phyloP scores from a whole-genome alignment of 139 green algal genomes.

The Auxenochlorella pyrenoidosa region DNA sequence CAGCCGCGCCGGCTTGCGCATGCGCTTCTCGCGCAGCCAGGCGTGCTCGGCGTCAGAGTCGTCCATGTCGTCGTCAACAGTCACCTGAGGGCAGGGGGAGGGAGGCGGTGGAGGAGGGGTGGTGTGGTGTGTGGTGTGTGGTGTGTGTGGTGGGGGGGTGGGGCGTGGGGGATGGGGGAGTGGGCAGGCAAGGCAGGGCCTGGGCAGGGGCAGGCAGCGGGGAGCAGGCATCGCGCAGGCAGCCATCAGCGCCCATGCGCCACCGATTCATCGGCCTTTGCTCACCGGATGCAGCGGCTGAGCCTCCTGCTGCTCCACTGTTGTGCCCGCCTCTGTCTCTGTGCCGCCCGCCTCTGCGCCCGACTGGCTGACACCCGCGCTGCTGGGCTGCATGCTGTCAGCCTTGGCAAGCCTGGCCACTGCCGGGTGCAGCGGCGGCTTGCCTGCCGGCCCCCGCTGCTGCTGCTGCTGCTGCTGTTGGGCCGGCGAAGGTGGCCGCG shows the following conservation, averaged over 20 bases:
- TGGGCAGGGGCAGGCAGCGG: no score
- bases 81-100: constrained; percentile 3
- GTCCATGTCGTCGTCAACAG: constrained; percentile 43
- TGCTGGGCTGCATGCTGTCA: constrained; percentile 35
- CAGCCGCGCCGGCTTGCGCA: constrained; percentile 41
- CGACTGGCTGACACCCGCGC: constrained; percentile 30
- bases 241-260: no score
- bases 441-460: background rate
- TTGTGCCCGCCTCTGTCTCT: background rate
- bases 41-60: constrained; percentile 48
- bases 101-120: background rate
- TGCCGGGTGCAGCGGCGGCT: constrained; percentile 29
- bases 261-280: no score
- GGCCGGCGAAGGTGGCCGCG: background rate
- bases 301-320: constrained; percentile 12
- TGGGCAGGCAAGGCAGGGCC: background rate
- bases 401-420: background rate
- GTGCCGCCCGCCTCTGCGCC: constrained; percentile 9
- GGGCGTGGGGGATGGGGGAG: background rate
- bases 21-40: constrained; percentile 48
- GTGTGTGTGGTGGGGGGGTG: background rate
- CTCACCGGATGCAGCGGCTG: constrained; percentile 18
- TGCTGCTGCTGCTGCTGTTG: background rate
- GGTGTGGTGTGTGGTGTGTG: background rate
- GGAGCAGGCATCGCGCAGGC: no score